These are phyloP conservation scores for Afroboletus lepidellus DNA, from an alignment of 1,284 basidiomycete genomes.

Conservation along the genomic window DNA sequence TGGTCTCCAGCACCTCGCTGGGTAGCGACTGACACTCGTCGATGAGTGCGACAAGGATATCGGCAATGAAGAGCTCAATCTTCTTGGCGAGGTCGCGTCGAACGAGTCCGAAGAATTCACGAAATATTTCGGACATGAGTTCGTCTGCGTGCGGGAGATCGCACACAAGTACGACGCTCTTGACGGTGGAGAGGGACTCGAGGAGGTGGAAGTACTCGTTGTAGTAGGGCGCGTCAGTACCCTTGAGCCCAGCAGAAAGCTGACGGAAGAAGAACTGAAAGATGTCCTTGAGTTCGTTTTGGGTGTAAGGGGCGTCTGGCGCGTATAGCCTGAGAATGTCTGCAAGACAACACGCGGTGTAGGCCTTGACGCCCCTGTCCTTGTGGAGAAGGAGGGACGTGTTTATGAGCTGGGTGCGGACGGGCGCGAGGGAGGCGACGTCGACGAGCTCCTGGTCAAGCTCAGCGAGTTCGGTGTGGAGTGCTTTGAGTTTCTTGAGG, in stretches of 20 bases:
- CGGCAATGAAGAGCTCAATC: slow-evolving; percentile 83
- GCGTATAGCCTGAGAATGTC: slow-evolving; percentile 93
- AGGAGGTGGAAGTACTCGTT: slow-evolving; percentile 91
- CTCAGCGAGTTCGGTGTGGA: slow-evolving; percentile 79
- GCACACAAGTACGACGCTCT: slow-evolving; percentile 91
- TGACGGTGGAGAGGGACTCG: slow-evolving; percentile 90
- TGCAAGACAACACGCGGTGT: slow-evolving; percentile 91
- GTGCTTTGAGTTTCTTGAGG: slow-evolving; percentile 79
- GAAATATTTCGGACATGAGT: slow-evolving; percentile 82
- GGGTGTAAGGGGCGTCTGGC: slow-evolving; percentile 94
- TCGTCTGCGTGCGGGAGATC: slow-evolving; percentile 88
- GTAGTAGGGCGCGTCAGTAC: slow-evolving; percentile 73
- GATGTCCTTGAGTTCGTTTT: slow-evolving; percentile 85
- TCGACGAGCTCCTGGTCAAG: slow-evolving; percentile 91
- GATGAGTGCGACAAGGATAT: slow-evolving; percentile 87
- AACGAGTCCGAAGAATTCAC: slow-evolving; percentile 79
- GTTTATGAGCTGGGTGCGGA: slow-evolving; percentile 80
- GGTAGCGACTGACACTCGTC: slow-evolving; percentile 83
- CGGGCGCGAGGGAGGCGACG: slow-evolving; percentile 62
- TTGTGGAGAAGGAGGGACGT: slow-evolving; percentile 87
- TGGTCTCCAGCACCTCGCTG: slow-evolving; percentile 72
- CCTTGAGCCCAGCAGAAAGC: slow-evolving; percentile 72
- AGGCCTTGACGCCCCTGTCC: slow-evolving; percentile 92
- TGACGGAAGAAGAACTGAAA: slow-evolving; percentile 94
- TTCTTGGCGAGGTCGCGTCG: slow-evolving; percentile 85